Percentiles rank a stretch among this genome's conserved stretches.
Evolutionary conservation across 306 rosid genomes (phyloP).

Genomic region (Cucurbita maxima): DNA sequence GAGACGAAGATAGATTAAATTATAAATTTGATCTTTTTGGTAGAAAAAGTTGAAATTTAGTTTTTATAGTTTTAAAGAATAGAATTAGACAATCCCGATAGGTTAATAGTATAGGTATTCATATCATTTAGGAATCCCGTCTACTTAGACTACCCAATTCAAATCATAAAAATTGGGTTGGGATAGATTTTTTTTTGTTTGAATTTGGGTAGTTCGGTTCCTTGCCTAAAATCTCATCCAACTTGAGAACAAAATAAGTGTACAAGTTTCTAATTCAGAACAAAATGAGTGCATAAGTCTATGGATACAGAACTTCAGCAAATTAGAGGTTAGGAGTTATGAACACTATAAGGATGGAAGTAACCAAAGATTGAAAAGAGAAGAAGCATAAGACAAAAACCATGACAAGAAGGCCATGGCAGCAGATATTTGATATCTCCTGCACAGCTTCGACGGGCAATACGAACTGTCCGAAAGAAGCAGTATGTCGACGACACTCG

Average conservation of each 20-base stretch:
- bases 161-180: too few species aligned
- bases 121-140: too few species aligned
- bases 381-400: constrained; percentile 48
- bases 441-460: constrained; percentile 44
- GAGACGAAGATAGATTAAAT: background rate
- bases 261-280: background rate
- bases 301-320: background rate
- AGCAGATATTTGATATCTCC: constrained; percentile 54
- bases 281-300: background rate
- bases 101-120: too few species aligned
- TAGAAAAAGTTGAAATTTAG: too few species aligned
- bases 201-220: too few species aligned
- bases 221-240: background rate
- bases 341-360: constrained; percentile 39
- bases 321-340: background rate
- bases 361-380: constrained; percentile 64
- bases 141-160: too few species aligned
- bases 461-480: constrained; percentile 25
- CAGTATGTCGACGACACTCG: constrained; percentile 59
- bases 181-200: too few species aligned
- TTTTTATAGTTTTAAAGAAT: too few species aligned
- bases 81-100: too few species aligned
- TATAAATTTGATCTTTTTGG: too few species aligned
- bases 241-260: background rate
- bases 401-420: constrained; percentile 65